phyloP scores from a whole-genome alignment of 495 filamentous ascomycete species.

The Thermochaetoides thermophila region DNA sequence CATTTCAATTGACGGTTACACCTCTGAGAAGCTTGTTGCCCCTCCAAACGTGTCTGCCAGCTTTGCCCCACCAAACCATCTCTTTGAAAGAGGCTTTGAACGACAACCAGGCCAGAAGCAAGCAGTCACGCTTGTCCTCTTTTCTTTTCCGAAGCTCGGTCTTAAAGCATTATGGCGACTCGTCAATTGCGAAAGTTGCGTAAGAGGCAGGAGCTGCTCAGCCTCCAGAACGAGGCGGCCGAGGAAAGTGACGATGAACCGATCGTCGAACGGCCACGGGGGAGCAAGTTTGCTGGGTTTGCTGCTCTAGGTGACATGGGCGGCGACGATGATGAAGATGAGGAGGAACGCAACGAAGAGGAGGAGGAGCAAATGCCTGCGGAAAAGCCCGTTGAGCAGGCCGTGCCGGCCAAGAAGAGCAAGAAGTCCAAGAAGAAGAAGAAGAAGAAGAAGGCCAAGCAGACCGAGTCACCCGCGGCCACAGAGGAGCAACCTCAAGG shows the following conservation, averaged over 20 bases:
- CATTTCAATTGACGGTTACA: background rate
- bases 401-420: constrained; percentile 35
- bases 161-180: constrained; percentile 70
- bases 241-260: constrained; percentile 31
- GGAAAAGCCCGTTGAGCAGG: constrained; percentile 31
- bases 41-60: background rate
- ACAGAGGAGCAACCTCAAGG: constrained; percentile 15
- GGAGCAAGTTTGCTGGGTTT: constrained; percentile 33
- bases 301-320: constrained; percentile 30
- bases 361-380: constrained; percentile 27
- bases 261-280: constrained; percentile 23
- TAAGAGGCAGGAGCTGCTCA: constrained; percentile 46
- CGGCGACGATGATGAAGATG: constrained; percentile 22
- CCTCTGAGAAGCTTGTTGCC: background rate
- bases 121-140: background rate
- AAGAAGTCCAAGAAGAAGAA: constrained; percentile 45
- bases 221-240: constrained; percentile 22
- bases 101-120: background rate
- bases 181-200: constrained; percentile 67
- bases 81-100: no score
- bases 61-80: background rate
- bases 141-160: no score
- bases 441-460: constrained; percentile 42
- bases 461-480: constrained; percentile 12
- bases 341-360: constrained; percentile 26